Evolutionary conservation across 768 basidiomycete species (phyloP), one percentile per base, ranked within the genome.

Genomic region (Lentinula detonsa): DNA sequence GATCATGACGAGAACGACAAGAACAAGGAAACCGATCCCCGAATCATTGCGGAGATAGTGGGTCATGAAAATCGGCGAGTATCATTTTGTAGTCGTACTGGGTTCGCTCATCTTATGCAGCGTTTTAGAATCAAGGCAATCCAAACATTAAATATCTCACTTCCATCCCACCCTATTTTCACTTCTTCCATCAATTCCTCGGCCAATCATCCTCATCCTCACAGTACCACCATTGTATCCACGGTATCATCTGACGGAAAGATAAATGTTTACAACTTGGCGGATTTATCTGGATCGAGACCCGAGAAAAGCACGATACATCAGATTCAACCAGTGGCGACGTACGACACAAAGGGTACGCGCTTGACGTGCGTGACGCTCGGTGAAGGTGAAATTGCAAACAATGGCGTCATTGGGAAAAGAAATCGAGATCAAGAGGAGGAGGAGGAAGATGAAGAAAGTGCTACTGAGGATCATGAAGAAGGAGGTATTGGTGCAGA

Each of bases 241-340:
- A 90, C 93, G 2, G 86, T 85, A 15, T 98, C 95, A 0, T 97
- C 96, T 0, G 97, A 98, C 62, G 97, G 97, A 6, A 84, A 85
- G 61, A 82, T 95, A 60, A 83, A 85, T 64, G 68, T 95, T 18
- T 94, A 87, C 71, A 88, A 95, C 70, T 74, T 93, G 60, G 78
- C 81, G 1, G 67, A 72, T 5, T 66, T 90, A 3, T 79, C 85
- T 23, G 63, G 65, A 2, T 9, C 51, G 15, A 28, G 56, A 40
- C 45, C 64, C 15, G 43, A n/a, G 28, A 37, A 31, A 18, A 64
- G 67, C 16, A 65, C 59, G 28, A 62, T 69, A 45, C 67, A 70
- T 16, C 71, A 80, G 46, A 75, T 91, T 21, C 68, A 73, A 18
- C 85, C 93, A 0, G 75, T 85, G 1, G 81, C 81, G 1, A 80